Base-by-base conservation (phyloP, 257 asterid species). In the Schizonepeta tenuifolia region DNA sequence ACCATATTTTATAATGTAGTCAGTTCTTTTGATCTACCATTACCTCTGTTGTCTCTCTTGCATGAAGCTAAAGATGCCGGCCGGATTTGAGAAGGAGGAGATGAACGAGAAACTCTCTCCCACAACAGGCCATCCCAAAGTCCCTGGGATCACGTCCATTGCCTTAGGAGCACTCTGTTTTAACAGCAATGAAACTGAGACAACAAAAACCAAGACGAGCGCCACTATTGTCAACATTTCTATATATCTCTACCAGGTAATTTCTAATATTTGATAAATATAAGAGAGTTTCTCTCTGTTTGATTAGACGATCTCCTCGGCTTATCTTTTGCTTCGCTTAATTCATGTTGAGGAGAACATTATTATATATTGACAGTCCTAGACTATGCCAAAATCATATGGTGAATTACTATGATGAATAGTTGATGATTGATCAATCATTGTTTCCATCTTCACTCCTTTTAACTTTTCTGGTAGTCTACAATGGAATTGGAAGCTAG, bases 101-200 rank as follows among this genome's bases (percentile, higher is more conserved):
- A 91, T 62, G 83, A 91, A 91, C 5, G 94, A 79, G 71, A 87
- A 74, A 35, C 89, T 91, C 77, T 91, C 97, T 41, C 97, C 97
- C 3, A 91, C 72, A 21, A 91, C n/a, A 17, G 97, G 97, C 96
- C 95, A 91, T 15, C 97, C 97, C 35, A 91, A 79, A 70, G 83
- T 87, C 13, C 97, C 96, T 5, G 96, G 97, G 50, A 91, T 83
- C 11, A 63, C 79, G 67, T 84, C 85, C 92, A 91, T 91, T 22
- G 83, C 78, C 69, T 78, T 81, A 1, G 95, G 85, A 44, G 89
- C 79, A 65, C 74, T 67, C 89, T 84, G 59, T 81, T 72, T 77
- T 41, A 72, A 83, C 65, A 82, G 72, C 46, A 87, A 65, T 1
- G 79, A 59, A 22, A 78, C 86, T 15, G 84, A 82, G 17, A 73